Evolutionary conservation across 139 green algal genomes (phyloP), one percentile per base, ranked within the genome.

Genomic region (Desmodesmus armatus): DNA sequence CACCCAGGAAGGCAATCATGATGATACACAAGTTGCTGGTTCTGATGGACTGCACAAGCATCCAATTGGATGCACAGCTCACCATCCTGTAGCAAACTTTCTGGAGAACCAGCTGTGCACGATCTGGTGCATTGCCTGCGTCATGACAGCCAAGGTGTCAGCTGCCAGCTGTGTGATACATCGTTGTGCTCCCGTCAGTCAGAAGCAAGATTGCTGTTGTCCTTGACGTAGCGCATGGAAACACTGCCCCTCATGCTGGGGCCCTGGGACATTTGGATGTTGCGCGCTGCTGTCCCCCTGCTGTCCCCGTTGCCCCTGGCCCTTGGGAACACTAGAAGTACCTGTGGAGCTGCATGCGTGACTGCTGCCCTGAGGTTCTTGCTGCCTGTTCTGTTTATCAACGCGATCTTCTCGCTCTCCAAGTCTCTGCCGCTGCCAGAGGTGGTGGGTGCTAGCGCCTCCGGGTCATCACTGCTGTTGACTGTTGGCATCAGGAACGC

Each of bases 1-100:
- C n/a, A n/a, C n/a, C n/a, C n/a, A n/a, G n/a, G n/a, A n/a, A n/a
- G n/a, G n/a, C n/a, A n/a, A n/a, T n/a, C n/a, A n/a, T n/a, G n/a
- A n/a, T n/a, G n/a, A n/a, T n/a, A n/a, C n/a, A n/a, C n/a, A n/a
- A n/a, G n/a, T n/a, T n/a, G n/a, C n/a, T n/a, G n/a, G n/a, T n/a
- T n/a, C n/a, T n/a, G n/a, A n/a, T n/a, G n/a, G n/a, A n/a, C n/a
- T n/a, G n/a, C n/a, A n/a, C n/a, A n/a, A n/a, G n/a, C n/a, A n/a
- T n/a, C n/a, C n/a, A n/a, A n/a, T 33, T 31, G 5, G n/a, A 39
- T n/a, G 60, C 60, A 44, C 35, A 44, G 33, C 88, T 74, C 60
- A 92, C 89, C 87, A 92, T 40, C 90, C 91, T 19, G 73, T 89
- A 63, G 86, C 92, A 80, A 94, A 94, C 39, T 91, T 84, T 31